phyloP scores from a whole-genome alignment of 1,139 yeast genomes.

The Blastobotrys raffinosifermentans region DNA sequence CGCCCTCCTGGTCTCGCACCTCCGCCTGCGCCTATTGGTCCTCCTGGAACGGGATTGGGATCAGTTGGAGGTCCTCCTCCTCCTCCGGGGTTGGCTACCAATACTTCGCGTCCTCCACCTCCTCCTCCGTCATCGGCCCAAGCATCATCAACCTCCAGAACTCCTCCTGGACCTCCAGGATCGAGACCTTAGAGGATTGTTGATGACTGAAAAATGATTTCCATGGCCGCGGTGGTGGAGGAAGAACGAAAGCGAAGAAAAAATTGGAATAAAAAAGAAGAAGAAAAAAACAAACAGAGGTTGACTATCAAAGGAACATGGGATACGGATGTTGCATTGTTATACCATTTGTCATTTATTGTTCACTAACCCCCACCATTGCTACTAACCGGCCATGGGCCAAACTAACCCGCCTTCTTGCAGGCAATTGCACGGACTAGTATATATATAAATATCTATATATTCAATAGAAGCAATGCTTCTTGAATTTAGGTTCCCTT shows the following conservation, averaged over 20 bases:
- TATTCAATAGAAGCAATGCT: neutral
- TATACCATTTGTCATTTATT: too few species aligned
- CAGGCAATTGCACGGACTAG: too few species aligned
- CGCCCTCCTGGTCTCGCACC: slow-evolving; percentile 7
- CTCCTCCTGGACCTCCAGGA: slow-evolving; percentile 16
- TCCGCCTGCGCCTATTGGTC: slow-evolving; percentile 9
- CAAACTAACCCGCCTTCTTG: too few species aligned
- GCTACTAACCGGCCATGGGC: too few species aligned
- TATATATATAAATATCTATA: slow-evolving; percentile 1
- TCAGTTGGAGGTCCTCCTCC: slow-evolving; percentile 9
- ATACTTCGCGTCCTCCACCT: slow-evolving; percentile 21
- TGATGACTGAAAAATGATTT: slow-evolving; percentile 7
- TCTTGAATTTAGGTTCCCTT: neutral
- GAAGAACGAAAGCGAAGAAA: too few species aligned
- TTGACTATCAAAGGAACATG: too few species aligned
- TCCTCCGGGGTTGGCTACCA: slow-evolving; percentile 16
- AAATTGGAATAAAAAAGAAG: too few species aligned
- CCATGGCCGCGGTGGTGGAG: too few species aligned
- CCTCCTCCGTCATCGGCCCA: slow-evolving; percentile 27
- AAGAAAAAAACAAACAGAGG: too few species aligned
- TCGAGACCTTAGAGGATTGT: slow-evolving; percentile 18
- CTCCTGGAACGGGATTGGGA: slow-evolving; percentile 6
- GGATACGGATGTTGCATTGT: too few species aligned
- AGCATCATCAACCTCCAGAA: slow-evolving; percentile 23
- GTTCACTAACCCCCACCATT: too few species aligned